Evolutionary conservation across 768 basidiomycete species (phyloP).

Genomic region (Gloeophyllum trabeum): DNA sequence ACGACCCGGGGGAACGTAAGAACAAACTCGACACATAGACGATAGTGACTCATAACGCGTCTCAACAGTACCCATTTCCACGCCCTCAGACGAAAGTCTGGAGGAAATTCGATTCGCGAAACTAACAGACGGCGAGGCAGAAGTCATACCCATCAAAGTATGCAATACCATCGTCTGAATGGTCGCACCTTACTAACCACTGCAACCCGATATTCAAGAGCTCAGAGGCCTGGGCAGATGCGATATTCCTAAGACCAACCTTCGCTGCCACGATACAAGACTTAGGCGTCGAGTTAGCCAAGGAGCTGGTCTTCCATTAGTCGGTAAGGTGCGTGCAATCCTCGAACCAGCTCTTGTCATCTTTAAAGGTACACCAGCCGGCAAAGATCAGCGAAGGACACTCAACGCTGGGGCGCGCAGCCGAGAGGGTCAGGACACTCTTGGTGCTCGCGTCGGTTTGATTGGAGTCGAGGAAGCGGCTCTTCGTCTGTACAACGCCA

Average conservation of each 20-base stretch:
- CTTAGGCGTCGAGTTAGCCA: neutral
- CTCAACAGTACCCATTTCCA: neutral
- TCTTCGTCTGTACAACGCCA: too few relatives aligned
- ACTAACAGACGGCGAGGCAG: neutral
- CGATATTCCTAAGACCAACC: neutral
- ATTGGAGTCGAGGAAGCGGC: too few relatives aligned
- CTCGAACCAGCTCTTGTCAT: too few relatives aligned
- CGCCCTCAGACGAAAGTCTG: neutral
- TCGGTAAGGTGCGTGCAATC: neutral
- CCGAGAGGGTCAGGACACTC: too few relatives aligned
- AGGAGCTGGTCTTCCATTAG: neutral
- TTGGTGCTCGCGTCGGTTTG: too few relatives aligned
- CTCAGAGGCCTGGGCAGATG: neutral
- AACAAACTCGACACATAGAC: too few relatives aligned
- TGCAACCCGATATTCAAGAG: too few relatives aligned
- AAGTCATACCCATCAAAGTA: neutral
- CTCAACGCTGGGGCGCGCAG: too few relatives aligned
- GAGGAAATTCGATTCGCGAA: neutral
- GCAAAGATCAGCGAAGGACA: too few relatives aligned
- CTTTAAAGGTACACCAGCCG: too few relatives aligned
- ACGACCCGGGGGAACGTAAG: neutral
- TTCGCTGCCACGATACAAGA: neutral
- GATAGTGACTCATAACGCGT: too few relatives aligned
- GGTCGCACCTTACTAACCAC: too few relatives aligned
- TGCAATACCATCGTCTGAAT: neutral